Evolutionary conservation across 1,139 yeast species (phyloP).

Genomic region (Hansenula sp.): DNA sequence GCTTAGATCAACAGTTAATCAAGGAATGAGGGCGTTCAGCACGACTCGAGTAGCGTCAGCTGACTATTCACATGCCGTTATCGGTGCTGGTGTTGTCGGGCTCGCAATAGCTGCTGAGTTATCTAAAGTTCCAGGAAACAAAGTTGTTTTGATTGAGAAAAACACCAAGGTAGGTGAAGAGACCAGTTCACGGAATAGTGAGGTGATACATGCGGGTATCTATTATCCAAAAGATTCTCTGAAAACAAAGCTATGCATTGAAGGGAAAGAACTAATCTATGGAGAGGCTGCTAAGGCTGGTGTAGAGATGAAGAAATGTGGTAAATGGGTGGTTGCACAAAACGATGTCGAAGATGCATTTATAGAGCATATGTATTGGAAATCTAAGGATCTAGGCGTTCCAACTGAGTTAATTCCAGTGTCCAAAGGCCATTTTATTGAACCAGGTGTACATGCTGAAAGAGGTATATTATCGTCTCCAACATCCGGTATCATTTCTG

Average conservation of each 20-base stretch:
- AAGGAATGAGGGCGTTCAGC: constrained; percentile 1
- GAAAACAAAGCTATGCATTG: constrained; percentile 66
- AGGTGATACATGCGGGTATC: constrained; percentile 88
- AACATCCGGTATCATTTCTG: constrained; percentile 79
- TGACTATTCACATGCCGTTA: constrained; percentile 75
- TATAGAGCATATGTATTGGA: constrained; percentile 47
- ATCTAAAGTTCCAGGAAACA: constrained; percentile 40
- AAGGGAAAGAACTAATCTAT: constrained; percentile 70
- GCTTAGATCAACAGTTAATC: background rate
- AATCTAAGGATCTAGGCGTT: constrained; percentile 50
- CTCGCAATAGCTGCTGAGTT: constrained; percentile 75
- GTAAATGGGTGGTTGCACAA: constrained; percentile 90
- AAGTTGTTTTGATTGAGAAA: constrained; percentile 67
- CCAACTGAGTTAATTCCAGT: constrained; percentile 55
- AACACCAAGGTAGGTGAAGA: constrained; percentile 66
- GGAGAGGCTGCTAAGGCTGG: constrained; percentile 43
- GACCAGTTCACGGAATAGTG: constrained; percentile 84
- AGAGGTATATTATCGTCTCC: constrained; percentile 72
- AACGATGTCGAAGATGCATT: constrained; percentile 57
- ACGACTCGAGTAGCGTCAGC: constrained; percentile 7
- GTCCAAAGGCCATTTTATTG: constrained; percentile 39
- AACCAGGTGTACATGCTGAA: constrained; percentile 65
- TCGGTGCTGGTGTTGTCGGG: constrained; percentile 91
- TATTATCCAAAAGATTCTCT: constrained; percentile 71
- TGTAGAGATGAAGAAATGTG: constrained; percentile 61